These are phyloP conservation scores for Venturia asperata DNA, from an alignment of 2,329 filamentous ascomycete species.

Conservation along the genomic window DNA sequence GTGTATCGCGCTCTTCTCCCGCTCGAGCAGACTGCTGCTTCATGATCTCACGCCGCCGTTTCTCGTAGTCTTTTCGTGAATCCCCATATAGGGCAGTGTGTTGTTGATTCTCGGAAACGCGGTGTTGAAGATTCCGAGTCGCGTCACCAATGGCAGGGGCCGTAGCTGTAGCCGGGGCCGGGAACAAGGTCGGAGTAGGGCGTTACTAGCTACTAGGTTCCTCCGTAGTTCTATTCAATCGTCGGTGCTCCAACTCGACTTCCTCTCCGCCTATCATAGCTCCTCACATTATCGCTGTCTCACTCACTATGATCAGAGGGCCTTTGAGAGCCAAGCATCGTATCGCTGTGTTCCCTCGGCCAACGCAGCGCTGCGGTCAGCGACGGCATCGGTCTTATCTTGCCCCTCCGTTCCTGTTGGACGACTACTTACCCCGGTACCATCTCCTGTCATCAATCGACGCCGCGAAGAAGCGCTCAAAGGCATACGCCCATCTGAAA, in stretches of 20 bases:
- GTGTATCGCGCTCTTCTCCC: neutral
- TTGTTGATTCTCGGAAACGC: neutral
- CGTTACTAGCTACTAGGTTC: neutral
- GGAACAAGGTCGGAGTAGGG: neutral
- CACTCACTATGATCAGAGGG: constrained; percentile 4
- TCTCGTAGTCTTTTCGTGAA: neutral
- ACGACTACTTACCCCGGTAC: constrained; percentile 67
- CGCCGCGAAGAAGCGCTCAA: constrained; percentile 63
- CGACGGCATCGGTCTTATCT: constrained; percentile 32
- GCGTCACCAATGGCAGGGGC: neutral
- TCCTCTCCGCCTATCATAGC: neutral
- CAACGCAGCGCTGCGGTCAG: neutral
- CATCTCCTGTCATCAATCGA: constrained; percentile 60
- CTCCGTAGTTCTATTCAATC: neutral
- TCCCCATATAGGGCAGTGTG: neutral
- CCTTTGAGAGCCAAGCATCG: neutral
- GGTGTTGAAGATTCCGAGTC: neutral
- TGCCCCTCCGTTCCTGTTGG: constrained; percentile 61
- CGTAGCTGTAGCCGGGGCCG: neutral
- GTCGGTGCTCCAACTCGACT: neutral
- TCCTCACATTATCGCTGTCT: neutral
- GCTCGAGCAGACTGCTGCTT: neutral
- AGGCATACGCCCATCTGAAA: constrained; percentile 65
- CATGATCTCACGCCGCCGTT: neutral
- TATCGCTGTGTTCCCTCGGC: neutral